Evolutionary conservation across 169 alveolate genomes (phyloP), one percentile per base, ranked within the genome.

Genomic region (Neospora caninum): DNA sequence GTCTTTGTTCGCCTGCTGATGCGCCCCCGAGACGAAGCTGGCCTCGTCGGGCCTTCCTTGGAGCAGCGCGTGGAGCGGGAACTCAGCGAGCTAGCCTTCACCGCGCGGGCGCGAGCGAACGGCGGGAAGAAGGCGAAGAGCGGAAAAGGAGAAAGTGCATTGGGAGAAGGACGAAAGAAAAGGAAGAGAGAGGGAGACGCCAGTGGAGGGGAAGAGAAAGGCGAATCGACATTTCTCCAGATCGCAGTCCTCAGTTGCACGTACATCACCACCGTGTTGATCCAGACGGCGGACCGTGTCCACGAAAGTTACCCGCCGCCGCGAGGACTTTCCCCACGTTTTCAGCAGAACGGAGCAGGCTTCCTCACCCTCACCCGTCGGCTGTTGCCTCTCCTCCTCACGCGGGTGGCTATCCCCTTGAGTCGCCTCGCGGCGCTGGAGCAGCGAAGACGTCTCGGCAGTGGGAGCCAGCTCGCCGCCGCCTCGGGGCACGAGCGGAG

Each of bases 191-290:
- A 69, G 29, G 45, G 22, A 78, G 86, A n/a, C 45, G 86, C 9
- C 22, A 38, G 27, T 0, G 86, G 9, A n/a, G 45, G 31, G 20
- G 86, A 29, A 78, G 86, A 78, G 38, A 20, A n/a, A 20, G 86
- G 86, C 39, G 58, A 49, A 13, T 7, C 58, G 73, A 27, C 73
- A 29, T 4, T n/a, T 43, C 86, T 78, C 20, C 10, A n/a, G 39
- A 20, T 78, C 39, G 39, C 45, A 2, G 22, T 78, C n/a, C 86
- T 78, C 39, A 36, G 86, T 29, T 78, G 86, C 31, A 78, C 45
- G 45, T 78, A 78, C 86, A 78, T 78, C 86, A 78, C 86, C 27
- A 78, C 86, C 27, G 86, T 38, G 29, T n/a, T 78, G 45, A 20
- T n/a, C n/a, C 9, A n/a, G 86, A 43, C 86, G 22, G 49, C 45